Conservation (phyloP, 73 alveolate genomes). For the Breviolum minutum region DNA sequence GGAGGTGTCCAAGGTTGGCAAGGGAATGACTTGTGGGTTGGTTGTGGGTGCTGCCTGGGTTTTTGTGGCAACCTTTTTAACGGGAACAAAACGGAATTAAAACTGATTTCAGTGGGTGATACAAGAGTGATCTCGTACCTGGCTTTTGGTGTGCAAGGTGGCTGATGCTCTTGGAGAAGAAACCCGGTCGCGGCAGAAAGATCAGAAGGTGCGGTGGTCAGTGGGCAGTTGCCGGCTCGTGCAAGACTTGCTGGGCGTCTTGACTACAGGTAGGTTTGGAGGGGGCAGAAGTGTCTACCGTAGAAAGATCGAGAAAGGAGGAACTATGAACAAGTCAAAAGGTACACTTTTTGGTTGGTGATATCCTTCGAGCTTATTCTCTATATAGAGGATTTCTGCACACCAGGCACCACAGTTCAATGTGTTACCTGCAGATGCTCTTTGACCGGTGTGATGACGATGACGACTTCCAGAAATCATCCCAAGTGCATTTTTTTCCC, state of each 20-base stretch:
- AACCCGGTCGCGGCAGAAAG: conserved; percentile 43
- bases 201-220: conserved; percentile 38
- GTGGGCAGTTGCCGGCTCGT: background rate
- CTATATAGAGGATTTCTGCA: too few relatives aligned
- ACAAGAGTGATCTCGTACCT: background rate
- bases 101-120: too few relatives aligned
- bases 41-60: too few relatives aligned
- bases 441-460: too few relatives aligned
- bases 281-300: too few relatives aligned
- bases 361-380: too few relatives aligned
- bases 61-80: background rate
- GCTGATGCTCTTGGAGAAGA: conserved; percentile 45
- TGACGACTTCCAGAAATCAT: too few relatives aligned
- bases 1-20: conserved; percentile 29
- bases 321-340: background rate
- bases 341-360: background rate
- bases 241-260: background rate
- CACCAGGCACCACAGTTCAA: too few relatives aligned
- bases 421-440: too few relatives aligned
- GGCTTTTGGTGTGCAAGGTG: background rate
- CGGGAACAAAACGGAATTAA: too few relatives aligned
- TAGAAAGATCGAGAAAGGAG: background rate
- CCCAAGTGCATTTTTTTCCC: too few relatives aligned
- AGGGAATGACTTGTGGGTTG: background rate
- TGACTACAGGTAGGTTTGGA: background rate